These are phyloP conservation scores for Ramalina intermedia DNA, from an alignment of 495 filamentous ascomycete genomes.

Conservation along the genomic window DNA sequence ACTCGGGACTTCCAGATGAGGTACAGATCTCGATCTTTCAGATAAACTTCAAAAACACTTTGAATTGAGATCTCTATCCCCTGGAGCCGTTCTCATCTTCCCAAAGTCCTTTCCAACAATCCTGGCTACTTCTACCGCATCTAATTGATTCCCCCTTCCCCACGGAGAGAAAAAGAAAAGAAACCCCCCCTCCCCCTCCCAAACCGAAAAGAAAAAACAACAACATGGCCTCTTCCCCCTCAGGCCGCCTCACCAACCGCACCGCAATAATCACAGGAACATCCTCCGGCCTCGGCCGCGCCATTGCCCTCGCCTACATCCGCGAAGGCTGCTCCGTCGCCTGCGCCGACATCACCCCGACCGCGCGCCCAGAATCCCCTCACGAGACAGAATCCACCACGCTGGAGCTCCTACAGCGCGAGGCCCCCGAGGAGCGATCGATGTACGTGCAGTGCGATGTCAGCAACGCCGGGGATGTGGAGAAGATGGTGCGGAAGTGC, in stretches of 20 bases:
- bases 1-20: no score
- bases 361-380: slow-evolving; percentile 12
- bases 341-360: slow-evolving; percentile 28
- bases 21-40: no score
- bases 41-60: no score
- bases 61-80: no score
- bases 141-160: no score
- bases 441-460: slow-evolving; percentile 34
- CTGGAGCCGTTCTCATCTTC: no score
- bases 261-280: slow-evolving; percentile 34
- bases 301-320: slow-evolving; percentile 19
- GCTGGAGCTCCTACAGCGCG: slow-evolving; percentile 21
- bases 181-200: no score
- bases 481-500: slow-evolving; percentile 21
- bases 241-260: slow-evolving; percentile 17
- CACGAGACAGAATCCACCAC: slow-evolving; percentile 23
- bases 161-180: no score
- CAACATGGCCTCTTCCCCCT: background rate
- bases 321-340: slow-evolving; percentile 31
- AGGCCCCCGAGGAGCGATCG: slow-evolving; percentile 18
- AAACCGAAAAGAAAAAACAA: no score
- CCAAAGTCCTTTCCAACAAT: no score
- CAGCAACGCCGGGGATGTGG: slow-evolving; percentile 21
- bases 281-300: slow-evolving; percentile 30
- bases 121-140: no score